Evolutionary conservation across 768 basidiomycete genomes (phyloP).

Genomic region (Cystofilobasidium capitatum): DNA sequence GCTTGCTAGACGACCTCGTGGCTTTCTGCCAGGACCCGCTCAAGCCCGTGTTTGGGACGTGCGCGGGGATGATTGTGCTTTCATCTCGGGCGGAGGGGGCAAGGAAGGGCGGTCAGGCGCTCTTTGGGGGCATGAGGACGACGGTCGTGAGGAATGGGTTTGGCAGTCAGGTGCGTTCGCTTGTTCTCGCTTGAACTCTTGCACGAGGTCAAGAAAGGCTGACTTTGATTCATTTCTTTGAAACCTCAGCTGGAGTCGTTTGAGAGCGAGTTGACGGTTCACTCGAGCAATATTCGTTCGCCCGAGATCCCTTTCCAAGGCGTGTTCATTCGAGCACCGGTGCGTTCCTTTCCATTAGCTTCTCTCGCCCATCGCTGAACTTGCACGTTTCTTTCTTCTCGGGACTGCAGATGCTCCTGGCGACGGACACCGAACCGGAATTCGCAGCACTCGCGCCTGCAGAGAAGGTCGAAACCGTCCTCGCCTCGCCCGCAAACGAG

Average conservation of each 20-base stretch:
- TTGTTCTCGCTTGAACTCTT: not conserved
- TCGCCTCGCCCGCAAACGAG: not conserved
- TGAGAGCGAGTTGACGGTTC: constrained; percentile 1
- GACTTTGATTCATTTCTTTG: not conserved
- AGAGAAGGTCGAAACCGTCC: not conserved
- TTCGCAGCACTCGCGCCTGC: not conserved
- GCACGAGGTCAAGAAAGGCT: too few relatives aligned
- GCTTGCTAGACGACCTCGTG: constrained; percentile 19
- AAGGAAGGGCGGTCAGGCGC: constrained; percentile 23
- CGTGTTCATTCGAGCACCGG: constrained; percentile 27
- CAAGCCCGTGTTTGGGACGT: constrained; percentile 20
- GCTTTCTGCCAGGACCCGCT: constrained; percentile 22
- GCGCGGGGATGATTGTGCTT: constrained; percentile 26
- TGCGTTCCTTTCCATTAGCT: not conserved
- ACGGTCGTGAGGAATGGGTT: constrained; percentile 25
- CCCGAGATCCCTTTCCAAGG: constrained; percentile 18
- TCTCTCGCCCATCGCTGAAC: not conserved
- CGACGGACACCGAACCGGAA: not conserved
- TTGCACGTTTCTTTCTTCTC: not conserved
- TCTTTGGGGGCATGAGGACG: constrained; percentile 25
- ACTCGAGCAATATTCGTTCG: constrained; percentile 2
- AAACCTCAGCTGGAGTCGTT: constrained; percentile 18
- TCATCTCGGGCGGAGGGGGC: constrained; percentile 21
- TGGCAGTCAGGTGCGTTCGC: constrained; percentile 13
- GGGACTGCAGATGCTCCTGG: constrained; percentile 1